Evolutionary conservation across 2,329 filamentous ascomycete species (phyloP).

Genomic region (Trichoderma afroharzianum): DNA sequence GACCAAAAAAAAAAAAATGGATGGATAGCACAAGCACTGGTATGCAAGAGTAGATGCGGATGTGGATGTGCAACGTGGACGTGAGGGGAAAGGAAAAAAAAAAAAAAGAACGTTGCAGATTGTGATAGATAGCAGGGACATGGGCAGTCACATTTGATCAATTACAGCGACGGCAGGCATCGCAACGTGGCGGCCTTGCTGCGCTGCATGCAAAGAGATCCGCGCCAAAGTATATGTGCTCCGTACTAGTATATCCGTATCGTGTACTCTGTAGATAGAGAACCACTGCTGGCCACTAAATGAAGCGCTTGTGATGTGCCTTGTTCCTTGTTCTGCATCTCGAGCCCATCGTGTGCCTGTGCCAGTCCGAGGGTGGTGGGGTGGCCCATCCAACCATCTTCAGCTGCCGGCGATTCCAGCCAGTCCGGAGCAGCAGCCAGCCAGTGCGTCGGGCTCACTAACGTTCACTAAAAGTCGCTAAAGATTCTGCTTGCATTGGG

Average conservation of each 20-base stretch:
- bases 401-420: background rate
- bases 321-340: background rate
- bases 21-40: background rate
- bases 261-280: too few relatives aligned
- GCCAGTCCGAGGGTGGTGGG: background rate
- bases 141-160: background rate
- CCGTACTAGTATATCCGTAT: background rate
- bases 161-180: background rate
- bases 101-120: background rate
- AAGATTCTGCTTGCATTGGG: background rate
- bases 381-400: background rate
- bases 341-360: background rate
- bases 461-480: background rate
- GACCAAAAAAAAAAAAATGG: background rate
- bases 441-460: background rate
- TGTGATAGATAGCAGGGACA: background rate
- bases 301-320: background rate
- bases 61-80: background rate
- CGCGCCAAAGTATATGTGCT: background rate
- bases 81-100: background rate
- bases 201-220: background rate
- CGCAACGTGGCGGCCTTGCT: background rate
- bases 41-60: background rate
- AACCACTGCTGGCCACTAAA: background rate
- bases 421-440: background rate